Evolutionary conservation across 192 early-diverging fungal genomes (phyloP).

Genomic region (Coemansia sp.): DNA sequence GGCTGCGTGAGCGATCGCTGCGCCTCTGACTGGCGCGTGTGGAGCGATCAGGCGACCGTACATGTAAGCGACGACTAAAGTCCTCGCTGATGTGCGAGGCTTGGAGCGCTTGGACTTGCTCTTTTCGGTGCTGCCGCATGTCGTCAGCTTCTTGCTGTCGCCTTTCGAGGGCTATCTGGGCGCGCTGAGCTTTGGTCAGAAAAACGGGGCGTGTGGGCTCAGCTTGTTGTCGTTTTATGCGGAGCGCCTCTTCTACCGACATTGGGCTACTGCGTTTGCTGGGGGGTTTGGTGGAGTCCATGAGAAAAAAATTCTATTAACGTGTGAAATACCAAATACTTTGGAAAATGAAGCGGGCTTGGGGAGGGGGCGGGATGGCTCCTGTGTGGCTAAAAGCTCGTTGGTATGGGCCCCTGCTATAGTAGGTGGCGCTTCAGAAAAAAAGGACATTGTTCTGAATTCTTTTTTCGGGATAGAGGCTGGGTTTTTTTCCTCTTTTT

Average conservation of each 20-base stretch:
- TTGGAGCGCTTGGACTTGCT: slow-evolving; percentile 55
- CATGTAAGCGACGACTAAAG: background rate
- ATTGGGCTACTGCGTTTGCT: slow-evolving; percentile 17
- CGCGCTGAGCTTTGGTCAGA: slow-evolving; percentile 88
- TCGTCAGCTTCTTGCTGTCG: slow-evolving; percentile 80
- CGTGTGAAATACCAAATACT: background rate
- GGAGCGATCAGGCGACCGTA: background rate
- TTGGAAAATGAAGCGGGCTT: too few relatives aligned
- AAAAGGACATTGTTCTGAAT: background rate
- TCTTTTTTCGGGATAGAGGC: background rate
- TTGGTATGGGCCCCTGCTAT: background rate
- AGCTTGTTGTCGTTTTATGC: slow-evolving; percentile 16
- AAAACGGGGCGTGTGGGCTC: slow-evolving; percentile 57
- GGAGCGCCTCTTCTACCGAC: slow-evolving; percentile 46
- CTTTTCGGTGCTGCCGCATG: slow-evolving; percentile 59
- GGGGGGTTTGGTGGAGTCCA: background rate
- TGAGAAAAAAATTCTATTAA: background rate
- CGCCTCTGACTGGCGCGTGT: slow-evolving; percentile 18
- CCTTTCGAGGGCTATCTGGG: slow-evolving; percentile 78
- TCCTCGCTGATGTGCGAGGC: background rate
- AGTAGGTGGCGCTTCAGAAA: background rate
- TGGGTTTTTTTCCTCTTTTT: background rate
- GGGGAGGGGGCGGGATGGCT: background rate
- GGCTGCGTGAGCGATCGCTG: slow-evolving; percentile 3
- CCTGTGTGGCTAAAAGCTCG: background rate